Evolutionary conservation across 331 rosid genomes (phyloP).

Genomic region (Dryas integrifolia): DNA sequence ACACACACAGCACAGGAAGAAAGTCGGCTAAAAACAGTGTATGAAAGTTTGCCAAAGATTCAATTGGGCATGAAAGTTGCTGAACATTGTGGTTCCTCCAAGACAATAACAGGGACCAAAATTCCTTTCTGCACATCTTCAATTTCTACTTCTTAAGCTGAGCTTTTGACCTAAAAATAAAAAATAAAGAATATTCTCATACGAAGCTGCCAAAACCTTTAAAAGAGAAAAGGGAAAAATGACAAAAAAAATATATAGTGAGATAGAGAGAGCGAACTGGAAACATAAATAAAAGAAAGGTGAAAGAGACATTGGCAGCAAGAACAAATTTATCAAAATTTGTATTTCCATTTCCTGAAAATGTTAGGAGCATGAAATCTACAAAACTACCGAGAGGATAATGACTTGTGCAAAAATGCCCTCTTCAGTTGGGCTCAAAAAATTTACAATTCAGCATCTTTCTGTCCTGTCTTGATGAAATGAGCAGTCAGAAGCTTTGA

Average conservation of each 20-base stretch:
- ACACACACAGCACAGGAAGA: too few species aligned
- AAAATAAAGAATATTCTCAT: too few species aligned
- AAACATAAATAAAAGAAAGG: background rate
- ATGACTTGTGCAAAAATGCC: constrained; percentile 28
- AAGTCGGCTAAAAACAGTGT: too few species aligned
- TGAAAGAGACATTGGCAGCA: background rate
- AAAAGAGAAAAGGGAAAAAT: background rate
- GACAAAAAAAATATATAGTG: background rate
- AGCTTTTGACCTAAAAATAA: background rate
- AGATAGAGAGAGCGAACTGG: too few species aligned
- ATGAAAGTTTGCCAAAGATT: background rate
- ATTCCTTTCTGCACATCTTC: background rate
- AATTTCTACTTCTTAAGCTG: background rate
- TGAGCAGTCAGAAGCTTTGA: constrained; percentile 66
- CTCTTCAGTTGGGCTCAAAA: constrained; percentile 12
- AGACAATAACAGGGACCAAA: background rate
- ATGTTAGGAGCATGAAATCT: constrained; percentile 17
- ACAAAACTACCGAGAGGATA: background rate
- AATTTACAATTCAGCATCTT: constrained; percentile 20
- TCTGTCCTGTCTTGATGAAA: constrained; percentile 57
- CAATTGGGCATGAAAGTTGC: too few species aligned
- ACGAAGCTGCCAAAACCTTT: background rate
- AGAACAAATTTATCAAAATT: constrained; percentile 7
- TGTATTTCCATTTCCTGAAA: constrained; percentile 19
- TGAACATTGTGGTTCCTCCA: background rate